Conservation (phyloP, 306 rosid species). For the apple (Malus domestica) region ASM211411v1 NC_041796.1:14965501-14966000, state of each 20-base stretch:
- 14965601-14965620: constrained; percentile 1
- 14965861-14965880: constrained; percentile 26
- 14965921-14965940: constrained; percentile 28
- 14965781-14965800: constrained; percentile 10
- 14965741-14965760: constrained; percentile 35
- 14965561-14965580: constrained; percentile 7
- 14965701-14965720: background rate
- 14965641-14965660: constrained; percentile 21
- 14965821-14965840: constrained; percentile 9
- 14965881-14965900: constrained; percentile 4
- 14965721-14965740: constrained; percentile 15
- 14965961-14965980: constrained; percentile 61
- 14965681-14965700: constrained; percentile 47
- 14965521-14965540: background rate
- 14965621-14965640: constrained; percentile 30
- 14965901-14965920: background rate
- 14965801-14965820: constrained; percentile 1
- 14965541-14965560: background rate
- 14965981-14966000: constrained; percentile 62
- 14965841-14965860: constrained; percentile 2
- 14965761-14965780: constrained; percentile 7
- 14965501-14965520: background rate
- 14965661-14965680: constrained; percentile 19
- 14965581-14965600: constrained; percentile 22
- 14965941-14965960: constrained; percentile 49